A percentile compares a stretch with the other conserved stretches of the same genome.
Evolutionary conservation across 1,139 yeast genomes (phyloP).

Genomic region (Sugiyamaella castrensis): DNA sequence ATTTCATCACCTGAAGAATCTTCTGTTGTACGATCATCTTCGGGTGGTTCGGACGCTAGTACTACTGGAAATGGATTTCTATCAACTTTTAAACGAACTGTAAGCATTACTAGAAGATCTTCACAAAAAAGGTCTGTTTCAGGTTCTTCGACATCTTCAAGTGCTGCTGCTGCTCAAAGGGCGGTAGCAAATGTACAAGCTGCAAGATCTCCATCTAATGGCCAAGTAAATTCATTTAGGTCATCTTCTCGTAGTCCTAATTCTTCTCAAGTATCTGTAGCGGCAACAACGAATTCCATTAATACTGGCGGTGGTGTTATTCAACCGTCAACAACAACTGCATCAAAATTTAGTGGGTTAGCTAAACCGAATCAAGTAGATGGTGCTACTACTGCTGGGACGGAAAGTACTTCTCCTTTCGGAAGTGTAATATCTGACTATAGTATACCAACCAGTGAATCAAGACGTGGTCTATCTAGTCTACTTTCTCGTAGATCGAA

Average conservation of each 20-base stretch:
- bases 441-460: slow-evolving; percentile 2
- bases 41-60: neutral
- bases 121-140: slow-evolving; percentile 25
- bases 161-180: slow-evolving; percentile 1
- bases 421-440: no score
- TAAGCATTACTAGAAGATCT: slow-evolving; percentile 25
- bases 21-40: neutral
- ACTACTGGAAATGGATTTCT: slow-evolving; percentile 14
- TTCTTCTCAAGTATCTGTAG: slow-evolving; percentile 2
- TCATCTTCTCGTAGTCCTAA: slow-evolving; percentile 1
- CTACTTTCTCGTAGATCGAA: slow-evolving; percentile 21
- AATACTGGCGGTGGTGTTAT: neutral
- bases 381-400: no score
- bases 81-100: slow-evolving; percentile 25
- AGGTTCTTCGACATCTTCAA: slow-evolving; percentile 21
- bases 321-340: neutral
- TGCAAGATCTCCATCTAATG: neutral
- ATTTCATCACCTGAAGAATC: no score
- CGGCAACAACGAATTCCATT: neutral
- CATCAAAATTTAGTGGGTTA: neutral
- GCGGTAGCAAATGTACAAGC: neutral
- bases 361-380: no score
- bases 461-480: slow-evolving; percentile 14
- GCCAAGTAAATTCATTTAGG: no score
- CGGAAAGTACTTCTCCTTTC: no score